Evolutionary conservation across 1,284 basidiomycete species (phyloP), one percentile per base, ranked within the genome.

Genomic region (Malassezia furfur): DNA sequence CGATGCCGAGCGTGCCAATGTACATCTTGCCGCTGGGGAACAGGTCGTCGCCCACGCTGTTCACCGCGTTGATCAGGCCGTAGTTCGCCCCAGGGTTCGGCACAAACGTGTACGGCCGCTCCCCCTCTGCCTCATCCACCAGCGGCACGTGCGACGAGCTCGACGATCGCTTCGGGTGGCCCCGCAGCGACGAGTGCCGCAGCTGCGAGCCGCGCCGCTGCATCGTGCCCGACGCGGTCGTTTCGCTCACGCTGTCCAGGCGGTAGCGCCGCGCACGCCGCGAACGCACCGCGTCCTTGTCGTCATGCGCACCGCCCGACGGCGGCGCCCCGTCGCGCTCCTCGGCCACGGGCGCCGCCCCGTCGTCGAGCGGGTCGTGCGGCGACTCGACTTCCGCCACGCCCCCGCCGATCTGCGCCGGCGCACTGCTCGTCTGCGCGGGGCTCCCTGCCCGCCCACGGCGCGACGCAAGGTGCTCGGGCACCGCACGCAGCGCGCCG

Each of bases 51-150:
- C 63, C 59, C 28, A 74, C 61, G 34, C 65, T 68, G 54, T 63
- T 61, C 44, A 74, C 67, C 22, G 71, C 71, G 59, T 74, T 74
- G 52, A 72, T 59, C 46, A 74, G 63, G 8, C 71, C 71, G n/a
- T 70, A 69, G 48, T 74, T 74, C 22, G 68, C 68, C 6, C 66
- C 62, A 10, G 71, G 71, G 28, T 72, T 72, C 25, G 68, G 53
- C 28, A 62, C 59, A 34, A 74, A 72, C 17, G 67, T 66, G 38
- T 65, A 71, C 30, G 36, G n/a, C 6, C 17, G 8, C 30, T 14
- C 2, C 19, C 11, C 17, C 25, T 50, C 37, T 5, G 37, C 47
- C 2, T 28, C 10, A 3, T 35, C 45, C 12, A 5, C n/a, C 4
- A 1, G 32, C 14, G 12, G 9, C 31, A 22, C 17, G 22, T 34